Base-by-base conservation (phyloP, 2,329 filamentous ascomycete species). In the Diatrype stigma region DNA sequence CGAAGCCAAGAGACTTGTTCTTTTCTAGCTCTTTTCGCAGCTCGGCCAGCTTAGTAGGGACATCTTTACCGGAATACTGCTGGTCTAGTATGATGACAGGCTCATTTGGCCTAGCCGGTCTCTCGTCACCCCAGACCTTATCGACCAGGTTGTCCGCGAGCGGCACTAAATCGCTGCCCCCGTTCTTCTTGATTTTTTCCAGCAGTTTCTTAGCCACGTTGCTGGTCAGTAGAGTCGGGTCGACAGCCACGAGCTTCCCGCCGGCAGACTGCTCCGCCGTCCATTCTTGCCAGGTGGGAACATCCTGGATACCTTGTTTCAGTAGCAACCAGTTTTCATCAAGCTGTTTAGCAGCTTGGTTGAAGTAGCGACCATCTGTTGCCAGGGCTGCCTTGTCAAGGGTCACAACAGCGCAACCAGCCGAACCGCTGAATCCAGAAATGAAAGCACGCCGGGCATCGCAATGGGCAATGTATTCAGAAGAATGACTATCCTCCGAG, bases 221-320 rank as follows among this genome's bases (percentile, higher is more conserved):
- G 26, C 71, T 88, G 35, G 93, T 89, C 59, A 99, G 84, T 19
- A 96, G 81, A 14, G 89, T 88, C 1, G 94, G 89, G 65, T 99
- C 94, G 40, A 99, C 90, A 44, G 89, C 93, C 16, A 97, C 93
- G 17, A 82, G 80, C 73, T 96, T 96, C 51, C 90, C 91, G 40
- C 85, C 89, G 46, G 88, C 82, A n/a, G 88, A 85, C 68, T 96
- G 87, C 65, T 94, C 89, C 32, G 89, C 86, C 16, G 85, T 84
- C 94, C 94, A 99, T 70, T 97, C 94, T 67, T 96, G 90, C 89
- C 94, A 99, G 0, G 93, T 97, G 1, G 90, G 93, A 10, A 96
- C 91, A 69, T 96, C 90, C 65, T 94, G 89, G 45, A 96, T 78
- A 6, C 94, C 94, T 64, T 96, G 90, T 75, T 96, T 99, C 55